Conservation (phyloP, 2,329 filamentous ascomycete genomes). For the Cladophialophora psammophila region DNA sequence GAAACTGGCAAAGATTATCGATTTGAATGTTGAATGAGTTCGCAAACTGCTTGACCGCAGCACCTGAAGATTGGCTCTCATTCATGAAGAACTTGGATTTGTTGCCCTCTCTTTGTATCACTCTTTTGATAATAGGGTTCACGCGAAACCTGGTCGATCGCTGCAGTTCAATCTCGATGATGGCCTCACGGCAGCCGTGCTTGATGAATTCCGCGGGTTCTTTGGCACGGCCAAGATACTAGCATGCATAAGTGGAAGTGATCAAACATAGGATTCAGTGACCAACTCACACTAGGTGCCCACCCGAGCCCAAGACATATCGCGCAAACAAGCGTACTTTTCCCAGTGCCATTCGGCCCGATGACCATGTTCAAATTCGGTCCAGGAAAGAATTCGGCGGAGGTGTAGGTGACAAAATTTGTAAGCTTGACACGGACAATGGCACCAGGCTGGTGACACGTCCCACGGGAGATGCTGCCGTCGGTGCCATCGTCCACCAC, state of each 20-base stretch:
- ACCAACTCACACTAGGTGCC: constrained; percentile 64
- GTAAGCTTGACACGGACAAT: constrained; percentile 85
- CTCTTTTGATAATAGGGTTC: constrained; percentile 78
- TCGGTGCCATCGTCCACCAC: not conserved
- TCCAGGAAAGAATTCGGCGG: constrained; percentile 87
- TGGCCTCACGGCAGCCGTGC: constrained; percentile 77
- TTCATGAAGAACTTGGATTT: constrained; percentile 81
- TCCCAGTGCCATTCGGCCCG: constrained; percentile 97
- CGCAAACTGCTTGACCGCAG: constrained; percentile 71
- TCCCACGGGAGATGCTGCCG: not conserved
- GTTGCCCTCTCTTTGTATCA: constrained; percentile 83
- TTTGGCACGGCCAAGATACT: constrained; percentile 84
- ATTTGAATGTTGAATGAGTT: constrained; percentile 85
- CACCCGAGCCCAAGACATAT: constrained; percentile 93
- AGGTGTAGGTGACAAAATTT: constrained; percentile 95
- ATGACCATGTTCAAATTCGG: constrained; percentile 98
- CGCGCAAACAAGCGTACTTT: constrained; percentile 95
- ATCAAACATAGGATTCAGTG: not conserved
- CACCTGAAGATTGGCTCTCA: constrained; percentile 66
- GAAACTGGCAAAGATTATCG: constrained; percentile 96
- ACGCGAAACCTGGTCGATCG: constrained; percentile 50
- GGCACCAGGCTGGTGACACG: constrained; percentile 71
- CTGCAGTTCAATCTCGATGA: constrained; percentile 89
- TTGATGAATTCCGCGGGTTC: constrained; percentile 91
- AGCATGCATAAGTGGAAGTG: constrained; percentile 26